Evolutionary conservation across 2,329 filamentous ascomycete genomes (phyloP), one percentile per base, ranked within the genome.

Genomic region (Colletotrichum falcatum): DNA sequence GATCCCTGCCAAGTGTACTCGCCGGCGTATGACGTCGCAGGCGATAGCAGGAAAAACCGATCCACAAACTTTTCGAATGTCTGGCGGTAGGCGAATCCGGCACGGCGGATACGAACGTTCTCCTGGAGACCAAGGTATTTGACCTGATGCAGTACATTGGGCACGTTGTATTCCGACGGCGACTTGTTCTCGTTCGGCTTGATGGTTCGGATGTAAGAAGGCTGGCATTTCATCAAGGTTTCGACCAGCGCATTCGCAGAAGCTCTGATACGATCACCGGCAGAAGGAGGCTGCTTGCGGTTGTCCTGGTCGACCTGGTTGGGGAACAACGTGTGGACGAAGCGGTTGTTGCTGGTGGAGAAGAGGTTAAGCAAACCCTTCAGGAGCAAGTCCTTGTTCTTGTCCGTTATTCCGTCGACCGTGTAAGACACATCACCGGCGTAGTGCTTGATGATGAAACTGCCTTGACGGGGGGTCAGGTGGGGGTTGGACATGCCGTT

Each of bases 111-210:
- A 55, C 96, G 92, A 49, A 99, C 96, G 87, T 99, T 99, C 83
- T 99, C 96, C 80, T 98, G 95, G n/a, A 99, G 86, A 89, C 96
- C 96, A 18, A 99, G 91, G 77, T 99, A 99, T 79, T 99, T 98
- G 87, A 98, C 94, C 80, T 99, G 96, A 86, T 99, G 96, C 76
- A 98, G 87, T 26, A 99, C 96, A 76, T 98, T 98, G 37, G 91
- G 90, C 26, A 89, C 88, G 76, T 97, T 98, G 81, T 97, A 99
- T 79, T 99, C 96, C 14, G 90, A 91, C 0, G 94, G 92, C 3
- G 95, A 97, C 81, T 98, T 99, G 85, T 98, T 98, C 82, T 99
- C 96, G 84, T 99, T 99, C 1, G 96, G 96, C 83, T 99, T 99
- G 84, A 99, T 98, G 0, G 96, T 99, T 79, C 96, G 94, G 76